Conservation (phyloP, 345 rosid genomes). For the Eucalyptus cloeziana region DNA sequence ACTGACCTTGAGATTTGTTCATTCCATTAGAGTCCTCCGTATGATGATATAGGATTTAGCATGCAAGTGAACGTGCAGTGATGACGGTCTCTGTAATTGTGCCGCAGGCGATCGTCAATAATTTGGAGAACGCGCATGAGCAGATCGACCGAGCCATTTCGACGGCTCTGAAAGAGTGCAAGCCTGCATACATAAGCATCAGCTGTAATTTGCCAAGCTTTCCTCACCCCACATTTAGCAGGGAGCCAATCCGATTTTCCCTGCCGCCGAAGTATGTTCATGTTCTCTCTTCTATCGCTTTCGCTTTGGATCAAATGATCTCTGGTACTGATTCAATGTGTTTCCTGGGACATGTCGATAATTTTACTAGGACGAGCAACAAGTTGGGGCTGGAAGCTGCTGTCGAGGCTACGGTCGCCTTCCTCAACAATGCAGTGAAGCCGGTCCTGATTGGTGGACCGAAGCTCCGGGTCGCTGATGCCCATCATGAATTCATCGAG, state of each 20-base stretch:
- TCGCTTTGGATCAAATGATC: not conserved
- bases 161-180: constrained; percentile 13
- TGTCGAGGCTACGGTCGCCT: constrained; percentile 12
- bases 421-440: constrained; percentile 23
- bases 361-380: constrained; percentile 6
- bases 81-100: not conserved
- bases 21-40: not conserved
- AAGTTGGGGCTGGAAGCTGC: constrained; percentile 14
- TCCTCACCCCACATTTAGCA: constrained; percentile 21
- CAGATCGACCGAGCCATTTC: constrained; percentile 23
- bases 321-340: not conserved
- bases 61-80: not conserved
- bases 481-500: constrained; percentile 7
- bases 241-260: constrained; percentile 17
- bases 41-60: not conserved
- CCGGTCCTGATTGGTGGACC: constrained; percentile 27
- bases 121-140: constrained; percentile 26
- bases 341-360: not conserved
- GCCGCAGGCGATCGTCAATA: constrained; percentile 15
- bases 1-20: not conserved
- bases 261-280: not conserved
- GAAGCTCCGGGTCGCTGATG: constrained; percentile 15
- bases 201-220: constrained; percentile 11
- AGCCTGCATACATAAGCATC: constrained; percentile 24
- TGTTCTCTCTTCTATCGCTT: not conserved